Percentiles rank a stretch among this genome's conserved stretches.
Conservation (phyloP, 495 filamentous ascomycete species). For the Cercophora scortea region DNA sequence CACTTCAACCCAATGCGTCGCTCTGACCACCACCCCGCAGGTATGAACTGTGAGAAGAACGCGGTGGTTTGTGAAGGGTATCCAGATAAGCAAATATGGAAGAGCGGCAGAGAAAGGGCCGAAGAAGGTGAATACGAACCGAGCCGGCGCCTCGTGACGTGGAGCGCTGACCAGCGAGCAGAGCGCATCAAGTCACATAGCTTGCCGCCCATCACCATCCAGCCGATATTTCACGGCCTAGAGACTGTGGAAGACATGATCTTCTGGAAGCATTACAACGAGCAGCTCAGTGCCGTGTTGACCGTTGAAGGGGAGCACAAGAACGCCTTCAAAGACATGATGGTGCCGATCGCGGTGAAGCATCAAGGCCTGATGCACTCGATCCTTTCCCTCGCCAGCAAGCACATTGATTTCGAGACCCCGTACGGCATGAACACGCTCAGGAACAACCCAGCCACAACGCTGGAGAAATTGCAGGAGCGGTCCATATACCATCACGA, state of each 20-base stretch:
- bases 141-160: background rate
- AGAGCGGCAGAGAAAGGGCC: constrained; percentile 67
- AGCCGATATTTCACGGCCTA: constrained; percentile 73
- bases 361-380: constrained; percentile 90
- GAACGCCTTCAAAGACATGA: constrained; percentile 83
- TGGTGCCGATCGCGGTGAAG: constrained; percentile 76
- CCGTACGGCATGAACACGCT: constrained; percentile 41
- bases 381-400: constrained; percentile 76
- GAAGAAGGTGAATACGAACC: constrained; percentile 47
- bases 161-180: constrained; percentile 24
- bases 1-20: too few species aligned
- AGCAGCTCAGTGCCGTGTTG: constrained; percentile 69
- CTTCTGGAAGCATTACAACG: constrained; percentile 82
- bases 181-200: constrained; percentile 34
- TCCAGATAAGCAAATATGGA: constrained; percentile 82
- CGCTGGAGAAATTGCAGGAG: constrained; percentile 32
- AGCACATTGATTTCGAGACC: constrained; percentile 58
- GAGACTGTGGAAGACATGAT: constrained; percentile 78
- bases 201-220: constrained; percentile 57
- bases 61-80: constrained; percentile 90
- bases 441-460: constrained; percentile 32
- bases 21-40: constrained; percentile 24
- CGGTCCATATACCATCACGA: constrained; percentile 53
- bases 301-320: constrained; percentile 77
- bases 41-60: constrained; percentile 89